Conservation (phyloP, 1,284 basidiomycete genomes). For the Boletus sp. region DNA sequence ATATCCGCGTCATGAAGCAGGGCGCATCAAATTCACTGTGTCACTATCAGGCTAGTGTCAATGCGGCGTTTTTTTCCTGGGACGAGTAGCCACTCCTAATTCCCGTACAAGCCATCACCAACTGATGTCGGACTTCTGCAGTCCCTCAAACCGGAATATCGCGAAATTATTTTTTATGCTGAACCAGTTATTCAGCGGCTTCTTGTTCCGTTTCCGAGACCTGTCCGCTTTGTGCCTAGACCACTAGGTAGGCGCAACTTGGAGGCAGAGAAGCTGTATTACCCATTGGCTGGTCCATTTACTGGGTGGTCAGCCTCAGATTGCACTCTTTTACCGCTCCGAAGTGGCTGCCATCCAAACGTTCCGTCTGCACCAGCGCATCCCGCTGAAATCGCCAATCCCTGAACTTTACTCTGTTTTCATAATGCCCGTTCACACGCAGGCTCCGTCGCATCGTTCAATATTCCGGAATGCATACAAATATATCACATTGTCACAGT, state of each 20-base stretch:
- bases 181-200: constrained; percentile 10
- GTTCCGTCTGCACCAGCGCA: constrained; percentile 8
- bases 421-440: constrained; percentile 21
- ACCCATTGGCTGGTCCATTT: neutral
- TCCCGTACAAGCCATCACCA: constrained; percentile 15
- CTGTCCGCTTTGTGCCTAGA: neutral
- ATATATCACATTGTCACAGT: constrained; percentile 21
- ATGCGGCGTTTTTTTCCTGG: constrained; percentile 11
- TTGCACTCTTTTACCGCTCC: neutral
- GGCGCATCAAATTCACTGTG: constrained; percentile 19
- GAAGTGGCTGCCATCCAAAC: neutral
- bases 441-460: constrained; percentile 10
- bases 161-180: constrained; percentile 11
- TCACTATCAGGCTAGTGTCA: constrained; percentile 7
- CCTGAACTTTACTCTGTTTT: constrained; percentile 20
- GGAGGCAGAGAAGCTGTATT: constrained; percentile 6
- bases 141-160: constrained; percentile 4
- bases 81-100: constrained; percentile 14
- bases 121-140: constrained; percentile 11
- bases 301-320: neutral
- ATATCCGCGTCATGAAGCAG: constrained; percentile 28
- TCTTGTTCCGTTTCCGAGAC: constrained; percentile 7
- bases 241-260: constrained; percentile 2
- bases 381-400: constrained; percentile 13
- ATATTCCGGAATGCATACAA: constrained; percentile 12